Conservation (phyloP, 192 early-diverging fungal genomes). For the Backusella tuberculispora region DNA sequence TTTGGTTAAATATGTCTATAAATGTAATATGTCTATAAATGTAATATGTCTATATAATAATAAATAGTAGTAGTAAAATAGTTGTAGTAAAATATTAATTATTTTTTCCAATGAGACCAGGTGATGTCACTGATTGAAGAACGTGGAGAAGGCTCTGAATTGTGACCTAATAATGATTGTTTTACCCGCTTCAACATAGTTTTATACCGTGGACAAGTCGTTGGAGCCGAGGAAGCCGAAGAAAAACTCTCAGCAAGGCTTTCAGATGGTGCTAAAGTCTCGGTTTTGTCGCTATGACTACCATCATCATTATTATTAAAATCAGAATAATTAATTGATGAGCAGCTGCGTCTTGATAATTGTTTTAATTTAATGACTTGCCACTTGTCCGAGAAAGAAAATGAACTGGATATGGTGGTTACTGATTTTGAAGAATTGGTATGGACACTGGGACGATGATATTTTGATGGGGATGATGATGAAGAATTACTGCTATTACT, state of each 20-base stretch:
- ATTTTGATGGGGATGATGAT: not conserved
- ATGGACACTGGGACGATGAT: not conserved
- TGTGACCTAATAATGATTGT: slow-evolving; percentile 6
- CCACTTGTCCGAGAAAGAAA: slow-evolving; percentile 17
- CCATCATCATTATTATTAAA: not conserved
- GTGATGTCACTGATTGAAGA: not conserved
- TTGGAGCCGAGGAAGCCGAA: slow-evolving; percentile 8
- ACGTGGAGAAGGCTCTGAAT: not conserved
- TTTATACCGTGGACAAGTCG: slow-evolving; percentile 16
- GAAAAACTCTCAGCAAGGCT: not conserved
- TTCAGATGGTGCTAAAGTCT: slow-evolving; percentile 1
- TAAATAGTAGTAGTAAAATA: not conserved
- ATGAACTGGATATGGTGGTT: not conserved
- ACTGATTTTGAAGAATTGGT: not conserved
- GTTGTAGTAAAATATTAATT: not conserved
- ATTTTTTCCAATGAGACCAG: slow-evolving; percentile 15
- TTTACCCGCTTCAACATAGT: slow-evolving; percentile 17
- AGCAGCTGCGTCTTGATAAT: slow-evolving; percentile 12
- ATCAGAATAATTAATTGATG: slow-evolving; percentile 4
- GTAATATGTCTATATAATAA: not conserved
- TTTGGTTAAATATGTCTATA: not conserved
- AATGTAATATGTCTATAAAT: not conserved
- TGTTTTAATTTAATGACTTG: slow-evolving; percentile 14
- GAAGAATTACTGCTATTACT: not conserved
- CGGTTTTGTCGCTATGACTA: not conserved